A percentile compares a stretch with the other conserved stretches of the same genome.
phyloP scores from a whole-genome alignment of 345 rosid species.

The Kandelia obovata region DNA sequence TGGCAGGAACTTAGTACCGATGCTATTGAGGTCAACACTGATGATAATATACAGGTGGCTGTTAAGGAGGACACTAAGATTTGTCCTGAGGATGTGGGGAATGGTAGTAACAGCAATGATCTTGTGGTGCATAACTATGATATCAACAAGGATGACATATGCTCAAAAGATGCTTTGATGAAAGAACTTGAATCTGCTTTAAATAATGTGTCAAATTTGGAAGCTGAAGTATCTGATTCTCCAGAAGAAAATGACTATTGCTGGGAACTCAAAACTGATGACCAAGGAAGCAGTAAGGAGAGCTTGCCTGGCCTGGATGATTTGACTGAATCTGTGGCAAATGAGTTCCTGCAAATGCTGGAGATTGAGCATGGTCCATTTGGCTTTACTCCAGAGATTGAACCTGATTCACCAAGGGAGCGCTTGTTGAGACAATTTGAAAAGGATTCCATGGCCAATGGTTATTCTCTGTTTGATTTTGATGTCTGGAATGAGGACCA shows the following conservation, averaged over 20 bases:
- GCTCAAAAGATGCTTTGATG: constrained; percentile 61
- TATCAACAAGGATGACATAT: constrained; percentile 33
- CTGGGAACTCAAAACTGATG: constrained; percentile 27
- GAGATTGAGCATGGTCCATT: constrained; percentile 74
- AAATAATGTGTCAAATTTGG: constrained; percentile 53
- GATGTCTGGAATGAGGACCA: constrained; percentile 40
- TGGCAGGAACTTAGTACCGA: constrained; percentile 22
- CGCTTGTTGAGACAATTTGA: constrained; percentile 82
- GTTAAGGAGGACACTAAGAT: constrained; percentile 35
- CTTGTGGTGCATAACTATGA: constrained; percentile 24
- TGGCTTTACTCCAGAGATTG: constrained; percentile 67
- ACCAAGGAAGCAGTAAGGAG: constrained; percentile 31
- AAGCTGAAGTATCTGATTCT: constrained; percentile 48
- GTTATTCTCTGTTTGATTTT: constrained; percentile 65
- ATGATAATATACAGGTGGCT: constrained; percentile 18
- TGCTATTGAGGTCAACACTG: constrained; percentile 21
- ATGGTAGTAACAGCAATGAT: constrained; percentile 17
- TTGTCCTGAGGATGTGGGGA: constrained; percentile 27
- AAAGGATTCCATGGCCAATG: constrained; percentile 60
- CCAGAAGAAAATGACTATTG: constrained; percentile 46
- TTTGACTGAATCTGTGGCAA: constrained; percentile 59
- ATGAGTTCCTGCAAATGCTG: constrained; percentile 79
- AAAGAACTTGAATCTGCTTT: constrained; percentile 78
- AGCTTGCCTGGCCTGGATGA: constrained; percentile 49
- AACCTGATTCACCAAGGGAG: constrained; percentile 95